Conservation (phyloP, 2,329 filamentous ascomycete species). For the Talaromyces marneffei region DNA sequence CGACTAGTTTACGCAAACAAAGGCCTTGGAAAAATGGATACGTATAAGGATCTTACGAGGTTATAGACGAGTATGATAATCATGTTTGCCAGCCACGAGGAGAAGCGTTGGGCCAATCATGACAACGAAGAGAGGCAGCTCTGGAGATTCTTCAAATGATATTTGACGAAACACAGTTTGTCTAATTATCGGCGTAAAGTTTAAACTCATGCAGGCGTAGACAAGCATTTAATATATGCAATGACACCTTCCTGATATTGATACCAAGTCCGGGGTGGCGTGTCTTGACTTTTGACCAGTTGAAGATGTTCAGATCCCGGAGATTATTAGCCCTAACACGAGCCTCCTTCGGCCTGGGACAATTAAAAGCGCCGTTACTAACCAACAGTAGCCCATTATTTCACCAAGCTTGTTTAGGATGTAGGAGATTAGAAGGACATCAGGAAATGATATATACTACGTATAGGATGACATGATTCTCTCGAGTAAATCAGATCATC, state of each 20-base stretch:
- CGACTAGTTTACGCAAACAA: too few species aligned
- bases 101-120: not conserved
- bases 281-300: not conserved
- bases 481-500: not conserved
- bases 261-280: not conserved
- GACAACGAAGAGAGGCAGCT: not conserved
- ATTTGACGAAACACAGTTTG: too few species aligned
- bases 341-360: not conserved
- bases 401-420: too few species aligned
- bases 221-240: not conserved
- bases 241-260: constrained; percentile 1
- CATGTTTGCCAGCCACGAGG: not conserved
- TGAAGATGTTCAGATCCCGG: not conserved
- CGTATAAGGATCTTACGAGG: not conserved
- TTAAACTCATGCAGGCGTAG: not conserved
- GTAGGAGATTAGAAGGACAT: too few species aligned
- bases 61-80: not conserved
- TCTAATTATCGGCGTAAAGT: not conserved
- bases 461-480: too few species aligned
- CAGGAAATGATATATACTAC: too few species aligned
- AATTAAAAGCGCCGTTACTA: too few species aligned
- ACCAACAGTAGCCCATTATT: too few species aligned
- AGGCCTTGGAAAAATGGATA: too few species aligned
- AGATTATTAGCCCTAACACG: not conserved
- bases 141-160: not conserved